A percentile compares a stretch with the other conserved stretches of the same genome.
Conservation (phyloP, 495 filamentous ascomycete genomes). For the Penicillium bovifimosum region DNA sequence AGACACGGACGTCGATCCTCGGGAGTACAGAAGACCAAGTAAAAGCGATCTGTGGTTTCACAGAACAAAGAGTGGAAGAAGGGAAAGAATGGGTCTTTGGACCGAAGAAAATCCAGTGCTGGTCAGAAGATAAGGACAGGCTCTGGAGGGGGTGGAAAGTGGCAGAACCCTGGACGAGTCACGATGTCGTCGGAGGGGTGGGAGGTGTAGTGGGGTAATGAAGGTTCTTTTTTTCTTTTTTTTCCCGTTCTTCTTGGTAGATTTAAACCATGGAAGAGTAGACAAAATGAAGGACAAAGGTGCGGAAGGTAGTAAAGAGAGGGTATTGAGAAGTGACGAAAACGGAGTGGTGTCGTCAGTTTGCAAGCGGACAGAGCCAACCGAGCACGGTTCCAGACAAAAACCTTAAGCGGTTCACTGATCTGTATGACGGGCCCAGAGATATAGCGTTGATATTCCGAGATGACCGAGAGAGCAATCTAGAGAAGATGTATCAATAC, state of each 20-base stretch:
- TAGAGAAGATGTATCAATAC: neutral
- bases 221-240: neutral
- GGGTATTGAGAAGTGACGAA: constrained; percentile 10
- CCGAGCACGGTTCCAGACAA: constrained; percentile 7
- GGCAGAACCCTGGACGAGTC: constrained; percentile 15
- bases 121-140: constrained; percentile 16
- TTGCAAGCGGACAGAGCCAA: constrained; percentile 27
- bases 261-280: neutral
- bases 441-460: neutral
- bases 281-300: constrained; percentile 15
- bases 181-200: constrained; percentile 22
- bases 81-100: constrained; percentile 4
- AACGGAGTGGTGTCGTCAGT: constrained; percentile 33
- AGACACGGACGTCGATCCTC: constrained; percentile 17
- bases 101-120: constrained; percentile 4
- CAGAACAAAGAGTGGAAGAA: constrained; percentile 7
- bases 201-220: constrained; percentile 17
- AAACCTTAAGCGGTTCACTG: constrained; percentile 4
- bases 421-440: neutral
- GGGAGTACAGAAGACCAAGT: constrained; percentile 15
- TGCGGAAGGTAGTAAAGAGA: constrained; percentile 6
- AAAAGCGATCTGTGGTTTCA: constrained; percentile 7
- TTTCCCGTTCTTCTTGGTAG: neutral
- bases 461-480: neutral
- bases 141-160: neutral